Base-by-base conservation (phyloP, 73 alveolate species). In the Paraurostyla sp. region DNA sequence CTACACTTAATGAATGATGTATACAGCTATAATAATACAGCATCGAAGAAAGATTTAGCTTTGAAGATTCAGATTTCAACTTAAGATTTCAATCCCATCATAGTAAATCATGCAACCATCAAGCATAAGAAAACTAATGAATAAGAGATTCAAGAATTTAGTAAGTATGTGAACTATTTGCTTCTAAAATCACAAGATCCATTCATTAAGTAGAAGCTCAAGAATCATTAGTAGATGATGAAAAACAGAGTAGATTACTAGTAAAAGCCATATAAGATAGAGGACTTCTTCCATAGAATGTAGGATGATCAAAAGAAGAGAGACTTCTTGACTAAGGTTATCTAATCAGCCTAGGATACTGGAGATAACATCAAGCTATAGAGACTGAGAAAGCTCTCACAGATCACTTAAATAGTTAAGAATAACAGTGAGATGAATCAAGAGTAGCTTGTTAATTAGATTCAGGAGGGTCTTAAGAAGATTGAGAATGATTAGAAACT, bases 111-210 rank as follows among this genome's bases (percentile, higher is more conserved):
- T n/a, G n/a, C n/a, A n/a, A n/a, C 82, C 1, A 22, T 65, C 7
- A 40, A 42, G 3, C 40, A 65, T 9, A 65, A 40, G 25, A 22
- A 65, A 38, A 65, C 41, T 6, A 65, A 65, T 65, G 82, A 65
- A 15, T 65, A 32, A 22, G 82, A 65, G 25, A 65, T 40, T 65
- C 41, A 2, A 65, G 82, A 65, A 35, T 32, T 65, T 22, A 65
- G 82, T 38, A 65, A 65, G 36, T 65, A 65, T 38, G 82, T 65
- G 1, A 65, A 65, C 25, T 35, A 25, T 38, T 36, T 65, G 33
- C 82, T 65, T 38, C 25, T 35, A 18, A 65, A 65, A 65, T 65
- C 82, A 16, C 41, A 56, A 11, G 82, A 65, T 38, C 25, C 35
- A 36, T 65, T 38, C 58, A 65, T 65, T 38, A 65, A 65, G 25